These are phyloP conservation scores for Vaccinium vitisidaea DNA, from an alignment of 148 eudicot genomes.

Conservation along the genomic window DNA sequence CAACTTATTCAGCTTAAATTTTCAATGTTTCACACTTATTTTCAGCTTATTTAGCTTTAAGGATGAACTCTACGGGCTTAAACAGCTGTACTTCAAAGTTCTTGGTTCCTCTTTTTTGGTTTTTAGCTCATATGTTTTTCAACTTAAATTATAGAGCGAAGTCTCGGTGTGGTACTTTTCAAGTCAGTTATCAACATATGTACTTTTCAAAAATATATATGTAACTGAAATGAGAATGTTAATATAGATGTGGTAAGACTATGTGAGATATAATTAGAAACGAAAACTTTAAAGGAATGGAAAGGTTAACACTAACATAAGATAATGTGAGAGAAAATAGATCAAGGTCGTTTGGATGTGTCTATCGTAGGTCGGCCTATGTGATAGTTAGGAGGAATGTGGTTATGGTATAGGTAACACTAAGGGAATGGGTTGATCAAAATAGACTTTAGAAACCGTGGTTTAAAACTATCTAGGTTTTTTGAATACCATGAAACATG, in stretches of 20 bases:
- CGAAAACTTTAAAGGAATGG: neutral
- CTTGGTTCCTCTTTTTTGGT: neutral
- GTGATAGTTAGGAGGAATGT: neutral
- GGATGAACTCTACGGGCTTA: neutral
- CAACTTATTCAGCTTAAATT: neutral
- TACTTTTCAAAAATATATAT: neutral
- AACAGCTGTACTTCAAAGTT: neutral
- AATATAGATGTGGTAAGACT: neutral
- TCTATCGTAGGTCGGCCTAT: neutral
- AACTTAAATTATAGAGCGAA: neutral
- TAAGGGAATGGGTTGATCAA: neutral
- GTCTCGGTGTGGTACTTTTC: neutral
- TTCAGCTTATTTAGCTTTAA: neutral
- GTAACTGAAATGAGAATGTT: neutral
- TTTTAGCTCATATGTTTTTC: neutral
- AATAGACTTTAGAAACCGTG: neutral
- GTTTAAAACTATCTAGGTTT: neutral
- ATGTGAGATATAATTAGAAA: neutral
- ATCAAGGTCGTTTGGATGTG: neutral
- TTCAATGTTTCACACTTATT: neutral
- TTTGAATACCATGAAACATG: neutral
- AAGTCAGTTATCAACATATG: too few relatives aligned
- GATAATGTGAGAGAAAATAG: neutral
- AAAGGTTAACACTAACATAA: too few relatives aligned
- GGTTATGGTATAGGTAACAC: neutral